Base-by-base conservation (phyloP, 495 filamentous ascomycete species). In the Symbiotaphrina buchneri region DNA sequence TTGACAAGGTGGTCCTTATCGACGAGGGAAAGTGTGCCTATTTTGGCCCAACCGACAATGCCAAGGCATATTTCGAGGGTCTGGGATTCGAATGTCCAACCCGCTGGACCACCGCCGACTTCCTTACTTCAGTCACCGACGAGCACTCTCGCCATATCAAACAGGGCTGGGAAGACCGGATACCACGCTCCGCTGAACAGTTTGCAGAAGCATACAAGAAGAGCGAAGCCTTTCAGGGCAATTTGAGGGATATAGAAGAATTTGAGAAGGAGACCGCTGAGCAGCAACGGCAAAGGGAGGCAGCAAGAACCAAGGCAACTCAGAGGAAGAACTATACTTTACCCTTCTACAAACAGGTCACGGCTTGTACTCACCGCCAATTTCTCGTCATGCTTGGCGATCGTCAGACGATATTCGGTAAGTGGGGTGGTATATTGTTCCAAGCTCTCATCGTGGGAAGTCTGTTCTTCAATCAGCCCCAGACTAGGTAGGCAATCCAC, bases 381-480 rank as follows among this genome's bases (percentile, higher is more conserved):
- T 67, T 71, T 28, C 46, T 65, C 10, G 59, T 78, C 28, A 75
- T 78, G 59, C 43, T 61, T 35, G 68, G 69, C 7, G 71, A 75
- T 34, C 55, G 47, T 37, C 50, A 57, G 21, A 59, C 60, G 1
- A 44, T 72, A 6, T 46, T 41, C 11, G 59, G 58, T 6, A 63
- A 64, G 31, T 68, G 64, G 58, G 56, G 57, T 14, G 66, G 66
- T 26, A 66, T 76, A 24, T 37, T 78, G 18, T 73, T 80, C 47
- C 71, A 78, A 40, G 68, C 71, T 16, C 50, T 87, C 4, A 76
- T 91, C 32, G 62, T 83, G 13, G 78, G 81, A 22, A 73, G 65
- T 35, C 43, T 83, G 7, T 90, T 84, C 43, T 85, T 66, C 48
- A 54, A 82, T 26, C 59, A 71, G 1, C 73, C 73, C 0, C 33